These are phyloP conservation scores for Geotrichum australiense DNA, from an alignment of 1,139 yeast genomes.

Conservation along the genomic window DNA sequence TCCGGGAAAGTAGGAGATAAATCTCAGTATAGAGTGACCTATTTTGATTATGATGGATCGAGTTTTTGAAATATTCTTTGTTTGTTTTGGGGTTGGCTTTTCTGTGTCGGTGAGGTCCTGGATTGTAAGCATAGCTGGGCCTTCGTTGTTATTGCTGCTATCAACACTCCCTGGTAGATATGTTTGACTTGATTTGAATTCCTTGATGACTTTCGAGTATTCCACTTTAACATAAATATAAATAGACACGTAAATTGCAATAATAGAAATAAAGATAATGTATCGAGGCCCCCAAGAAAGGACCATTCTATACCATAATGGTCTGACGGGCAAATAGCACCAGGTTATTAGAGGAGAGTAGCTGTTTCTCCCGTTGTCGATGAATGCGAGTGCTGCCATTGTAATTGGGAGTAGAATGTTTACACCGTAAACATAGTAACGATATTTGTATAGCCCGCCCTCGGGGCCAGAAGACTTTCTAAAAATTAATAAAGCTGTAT, in stretches of 20 bases:
- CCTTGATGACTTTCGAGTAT: conserved; percentile 28
- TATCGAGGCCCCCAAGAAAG: conserved; percentile 83
- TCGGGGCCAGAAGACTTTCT: conserved; percentile 43
- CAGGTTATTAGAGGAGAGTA: conserved; percentile 50
- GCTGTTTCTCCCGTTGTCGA: conserved; percentile 33
- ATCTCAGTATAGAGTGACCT: conserved; percentile 17
- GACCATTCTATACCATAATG: conserved; percentile 67
- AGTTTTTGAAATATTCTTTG: background rate
- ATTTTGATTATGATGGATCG: too few species aligned
- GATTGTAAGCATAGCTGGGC: background rate
- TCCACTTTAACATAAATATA: conserved; percentile 58
- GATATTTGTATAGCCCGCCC: conserved; percentile 65
- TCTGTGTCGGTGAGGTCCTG: background rate
- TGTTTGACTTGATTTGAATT: conserved; percentile 26
- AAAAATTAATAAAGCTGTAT: conserved; percentile 69
- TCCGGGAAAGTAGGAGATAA: conserved; percentile 28
- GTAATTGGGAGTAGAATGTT: conserved; percentile 58
- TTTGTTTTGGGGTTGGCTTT: background rate
- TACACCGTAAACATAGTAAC: conserved; percentile 53
- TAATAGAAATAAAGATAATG: conserved; percentile 53
- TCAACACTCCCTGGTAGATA: conserved; percentile 18
- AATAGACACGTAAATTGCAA: conserved; percentile 60
- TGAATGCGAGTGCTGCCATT: conserved; percentile 69
- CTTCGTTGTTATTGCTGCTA: background rate
- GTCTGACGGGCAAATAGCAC: conserved; percentile 73